Evolutionary conservation across 2,329 filamentous ascomycete genomes (phyloP), one percentile per base, ranked within the genome.

Genomic region (Venturia oleaginea): DNA sequence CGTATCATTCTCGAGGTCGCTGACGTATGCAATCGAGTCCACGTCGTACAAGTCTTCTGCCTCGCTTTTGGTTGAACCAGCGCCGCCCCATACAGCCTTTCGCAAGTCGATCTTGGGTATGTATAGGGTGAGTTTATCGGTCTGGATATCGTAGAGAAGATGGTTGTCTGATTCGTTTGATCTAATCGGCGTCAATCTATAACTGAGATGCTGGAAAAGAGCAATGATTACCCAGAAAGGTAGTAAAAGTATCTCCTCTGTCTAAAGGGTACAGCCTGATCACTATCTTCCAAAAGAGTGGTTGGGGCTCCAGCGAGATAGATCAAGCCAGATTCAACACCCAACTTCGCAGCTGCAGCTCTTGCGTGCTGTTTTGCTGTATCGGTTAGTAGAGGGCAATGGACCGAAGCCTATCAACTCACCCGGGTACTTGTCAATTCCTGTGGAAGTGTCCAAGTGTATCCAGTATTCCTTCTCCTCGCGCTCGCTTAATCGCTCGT

Each of bases 51-150:
- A 77, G n/a, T 76, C 77, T 68, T 84, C 77, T 65, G 87, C 87
- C 65, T 86, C 81, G n/a, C 43, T 17, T 19, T 37, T 64, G 77
- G 80, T 82, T 0, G 86, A 86, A 27, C 81, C 83, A 40, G 78
- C 79, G 19, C 88, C 88, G 70, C 83, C 84, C 81, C 83, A 91
- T 60, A 90, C 82, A 13, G 83, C 78, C 68, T 82, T 79, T 19
- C 78, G 79, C 17, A 83, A 84, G 68, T 89, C 84, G 67, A 86
- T 84, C 69, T 84, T 83, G 2, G 89, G 89, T 59, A 93, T 85
- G 83, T 88, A 94, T 34, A 93, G 82, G 5, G 82, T 84, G 65
- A 94, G 81, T 27, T 78, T 76, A 72, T 92, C 88, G 13, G 76
- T 76, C 38, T 74, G 73, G 66, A 86, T 80, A 70, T 85, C 79